Evolutionary conservation across 805 yeast species (phyloP).

Genomic region (Ogataea parapolymorpha): DNA sequence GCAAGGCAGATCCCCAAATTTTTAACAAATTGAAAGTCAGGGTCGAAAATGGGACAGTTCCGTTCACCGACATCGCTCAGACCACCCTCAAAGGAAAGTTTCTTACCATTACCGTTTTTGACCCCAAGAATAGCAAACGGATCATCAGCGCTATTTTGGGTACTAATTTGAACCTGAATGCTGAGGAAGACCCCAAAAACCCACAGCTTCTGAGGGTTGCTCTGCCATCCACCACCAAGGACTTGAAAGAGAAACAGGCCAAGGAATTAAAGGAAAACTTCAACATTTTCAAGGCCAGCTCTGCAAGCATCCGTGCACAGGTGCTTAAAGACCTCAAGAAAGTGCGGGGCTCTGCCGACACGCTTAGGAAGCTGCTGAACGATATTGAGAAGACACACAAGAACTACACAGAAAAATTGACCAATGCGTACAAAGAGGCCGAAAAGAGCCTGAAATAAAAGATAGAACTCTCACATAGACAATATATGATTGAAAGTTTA

Average conservation of each 20-base stretch:
- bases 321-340: constrained; percentile 52
- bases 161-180: constrained; percentile 70
- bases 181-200: constrained; percentile 70
- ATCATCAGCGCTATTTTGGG: constrained; percentile 69
- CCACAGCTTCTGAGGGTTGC: constrained; percentile 71
- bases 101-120: constrained; percentile 79
- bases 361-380: constrained; percentile 49
- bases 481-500: not conserved
- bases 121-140: constrained; percentile 68
- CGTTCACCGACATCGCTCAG: constrained; percentile 64
- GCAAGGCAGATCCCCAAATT: constrained; percentile 62
- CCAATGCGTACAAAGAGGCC: constrained; percentile 51
- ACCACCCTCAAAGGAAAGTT: constrained; percentile 68
- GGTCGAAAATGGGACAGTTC: constrained; percentile 42
- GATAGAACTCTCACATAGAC: not conserved
- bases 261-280: constrained; percentile 62
- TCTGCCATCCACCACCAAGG: constrained; percentile 72
- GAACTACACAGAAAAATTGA: constrained; percentile 54
- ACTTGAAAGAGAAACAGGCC: constrained; percentile 50
- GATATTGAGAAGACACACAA: constrained; percentile 73
- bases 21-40: constrained; percentile 59
- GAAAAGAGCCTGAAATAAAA: constrained; percentile 37
- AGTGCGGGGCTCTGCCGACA: constrained; percentile 48
- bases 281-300: constrained; percentile 60
- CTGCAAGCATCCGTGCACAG: constrained; percentile 56